phyloP scores from a whole-genome alignment of 164 flowering plant genomes.

The Kalanchoe fedtschenkoi region DNA sequence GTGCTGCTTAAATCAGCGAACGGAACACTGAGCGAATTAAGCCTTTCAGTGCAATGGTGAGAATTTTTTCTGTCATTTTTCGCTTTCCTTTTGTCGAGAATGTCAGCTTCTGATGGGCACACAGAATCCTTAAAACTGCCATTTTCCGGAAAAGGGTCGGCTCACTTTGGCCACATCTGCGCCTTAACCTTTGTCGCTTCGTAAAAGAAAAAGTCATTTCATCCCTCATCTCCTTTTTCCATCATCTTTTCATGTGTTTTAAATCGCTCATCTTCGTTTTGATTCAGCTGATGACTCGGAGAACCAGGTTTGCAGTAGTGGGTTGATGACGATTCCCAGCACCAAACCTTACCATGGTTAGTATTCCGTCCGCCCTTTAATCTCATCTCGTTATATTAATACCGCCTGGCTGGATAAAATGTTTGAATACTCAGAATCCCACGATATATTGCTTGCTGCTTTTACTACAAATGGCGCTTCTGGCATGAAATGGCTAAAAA shows the following conservation, averaged over 20 bases:
- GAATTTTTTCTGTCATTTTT: not conserved
- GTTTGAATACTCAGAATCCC: not conserved
- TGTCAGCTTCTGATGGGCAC: not conserved
- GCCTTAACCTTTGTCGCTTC: not conserved
- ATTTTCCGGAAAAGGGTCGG: not conserved
- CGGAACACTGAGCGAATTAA: not conserved
- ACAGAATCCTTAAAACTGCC: not conserved
- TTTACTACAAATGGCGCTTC: not conserved
- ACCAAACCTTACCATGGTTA: not conserved
- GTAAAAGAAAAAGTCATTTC: not conserved
- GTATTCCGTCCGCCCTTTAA: not conserved
- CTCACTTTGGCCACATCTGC: no score
- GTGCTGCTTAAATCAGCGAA: not conserved
- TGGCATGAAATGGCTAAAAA: not conserved
- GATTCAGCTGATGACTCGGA: not conserved
- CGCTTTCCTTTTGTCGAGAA: not conserved
- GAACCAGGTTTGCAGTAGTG: not conserved
- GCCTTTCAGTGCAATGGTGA: not conserved
- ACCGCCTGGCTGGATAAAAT: not conserved
- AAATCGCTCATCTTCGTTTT: not conserved
- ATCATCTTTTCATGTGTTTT: not conserved
- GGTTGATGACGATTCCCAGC: not conserved
- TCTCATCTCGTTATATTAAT: not conserved
- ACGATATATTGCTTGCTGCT: not conserved
- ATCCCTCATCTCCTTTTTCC: not conserved